A percentile compares a stretch with the other conserved stretches of the same genome.
These are phyloP conservation scores for Talaromyces piceae DNA, from an alignment of 2,329 filamentous ascomycete genomes.

Conservation along the genomic window DNA sequence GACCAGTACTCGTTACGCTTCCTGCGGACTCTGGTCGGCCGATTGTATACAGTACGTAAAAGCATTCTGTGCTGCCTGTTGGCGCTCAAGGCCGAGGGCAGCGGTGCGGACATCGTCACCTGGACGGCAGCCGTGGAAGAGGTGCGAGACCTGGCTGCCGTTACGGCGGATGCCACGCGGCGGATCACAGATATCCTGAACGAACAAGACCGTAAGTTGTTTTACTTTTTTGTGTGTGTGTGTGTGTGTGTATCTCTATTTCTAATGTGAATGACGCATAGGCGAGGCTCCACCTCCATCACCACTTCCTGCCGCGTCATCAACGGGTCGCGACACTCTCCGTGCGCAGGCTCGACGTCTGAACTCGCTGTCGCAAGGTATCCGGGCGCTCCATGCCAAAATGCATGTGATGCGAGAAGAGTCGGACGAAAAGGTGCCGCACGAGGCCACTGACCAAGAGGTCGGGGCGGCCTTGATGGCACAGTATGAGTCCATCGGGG, in stretches of 20 bases:
- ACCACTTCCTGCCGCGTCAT: conserved; percentile 59
- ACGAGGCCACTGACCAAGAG: conserved; percentile 59
- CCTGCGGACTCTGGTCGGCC: conserved; percentile 72
- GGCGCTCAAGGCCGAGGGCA: conserved; percentile 74
- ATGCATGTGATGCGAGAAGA: conserved; percentile 87
- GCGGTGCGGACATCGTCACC: conserved; percentile 65
- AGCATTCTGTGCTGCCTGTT: conserved; percentile 83
- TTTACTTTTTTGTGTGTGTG: conserved; percentile 9
- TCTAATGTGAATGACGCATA: conserved; percentile 7
- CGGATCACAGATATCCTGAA: conserved; percentile 62
- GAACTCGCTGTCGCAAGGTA: conserved; percentile 79
- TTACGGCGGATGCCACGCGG: conserved; percentile 56
- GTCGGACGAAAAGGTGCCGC: conserved; percentile 70
- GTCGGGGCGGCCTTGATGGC: conserved; percentile 70
- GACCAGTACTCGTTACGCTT: conserved; percentile 70
- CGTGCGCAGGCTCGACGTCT: conserved; percentile 83
- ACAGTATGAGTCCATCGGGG: conserved; percentile 91
- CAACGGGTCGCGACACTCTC: conserved; percentile 67
- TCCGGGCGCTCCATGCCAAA: conserved; percentile 87
- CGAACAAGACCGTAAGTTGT: conserved; percentile 66
- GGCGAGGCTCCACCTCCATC: conserved; percentile 42
- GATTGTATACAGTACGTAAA: conserved; percentile 73
- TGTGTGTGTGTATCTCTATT: conserved; percentile 9
- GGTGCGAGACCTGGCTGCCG: conserved; percentile 57
- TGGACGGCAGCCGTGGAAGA: conserved; percentile 74